Percentiles rank a stretch among this genome's conserved stretches.
phyloP scores from a whole-genome alignment of 139 green algal genomes.

The Auxenochlorella pyrenoidosa region DNA sequence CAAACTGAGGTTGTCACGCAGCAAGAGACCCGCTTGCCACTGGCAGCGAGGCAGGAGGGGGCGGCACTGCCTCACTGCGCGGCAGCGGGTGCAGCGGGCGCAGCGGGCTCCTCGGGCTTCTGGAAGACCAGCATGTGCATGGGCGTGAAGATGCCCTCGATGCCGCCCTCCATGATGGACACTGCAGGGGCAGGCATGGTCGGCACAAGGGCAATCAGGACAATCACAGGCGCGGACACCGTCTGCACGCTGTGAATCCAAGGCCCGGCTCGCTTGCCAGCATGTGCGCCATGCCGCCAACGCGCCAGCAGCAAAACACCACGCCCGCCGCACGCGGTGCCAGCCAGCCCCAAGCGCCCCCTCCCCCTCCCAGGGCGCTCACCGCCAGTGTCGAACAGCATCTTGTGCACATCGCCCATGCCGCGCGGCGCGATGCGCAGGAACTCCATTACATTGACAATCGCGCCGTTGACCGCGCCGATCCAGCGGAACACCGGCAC shows the following conservation, averaged over 20 bases:
- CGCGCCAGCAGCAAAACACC: too few species aligned
- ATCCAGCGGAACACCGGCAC: constrained; percentile 52
- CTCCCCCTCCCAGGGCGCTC: too few species aligned
- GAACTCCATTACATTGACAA: constrained; percentile 76
- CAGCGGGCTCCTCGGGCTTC: constrained; percentile 75
- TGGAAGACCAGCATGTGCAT: constrained; percentile 96
- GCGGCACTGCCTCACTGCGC: not conserved
- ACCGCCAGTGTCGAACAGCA: constrained; percentile 86
- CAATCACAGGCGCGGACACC: too few species aligned
- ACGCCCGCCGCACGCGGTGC: too few species aligned
- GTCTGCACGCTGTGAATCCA: too few species aligned
- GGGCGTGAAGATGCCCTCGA: constrained; percentile 94
- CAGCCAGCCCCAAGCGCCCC: too few species aligned
- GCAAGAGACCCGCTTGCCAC: not conserved
- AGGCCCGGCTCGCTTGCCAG: too few species aligned
- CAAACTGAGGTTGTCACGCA: too few species aligned
- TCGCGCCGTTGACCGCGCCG: constrained; percentile 62
- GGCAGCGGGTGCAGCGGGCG: not conserved
- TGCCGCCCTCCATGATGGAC: constrained; percentile 82
- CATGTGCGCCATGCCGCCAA: too few species aligned
- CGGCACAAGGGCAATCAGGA: not conserved
- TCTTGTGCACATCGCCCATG: constrained; percentile 90
- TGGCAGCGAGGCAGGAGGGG: not conserved
- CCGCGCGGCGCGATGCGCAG: constrained; percentile 83
- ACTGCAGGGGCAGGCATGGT: not conserved